Conservation (phyloP, 345 rosid genomes). For the Brassica nigra region DNA sequence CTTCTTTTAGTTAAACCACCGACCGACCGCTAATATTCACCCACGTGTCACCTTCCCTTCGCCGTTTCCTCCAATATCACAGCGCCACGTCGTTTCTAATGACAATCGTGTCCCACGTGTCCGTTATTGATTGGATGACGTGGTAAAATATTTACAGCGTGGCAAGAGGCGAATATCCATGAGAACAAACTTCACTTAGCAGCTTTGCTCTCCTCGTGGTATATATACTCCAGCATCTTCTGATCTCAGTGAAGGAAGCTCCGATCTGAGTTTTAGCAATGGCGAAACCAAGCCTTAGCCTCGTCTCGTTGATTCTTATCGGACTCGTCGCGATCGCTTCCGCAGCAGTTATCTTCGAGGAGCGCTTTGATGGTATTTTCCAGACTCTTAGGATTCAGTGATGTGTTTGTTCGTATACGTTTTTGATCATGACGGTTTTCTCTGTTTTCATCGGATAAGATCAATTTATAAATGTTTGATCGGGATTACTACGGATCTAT, state of each 20-base stretch:
- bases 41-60: conserved; percentile 31
- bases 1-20: background rate
- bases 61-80: conserved; percentile 36
- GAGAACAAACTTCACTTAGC: conserved; percentile 11
- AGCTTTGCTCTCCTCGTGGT: conserved; percentile 4
- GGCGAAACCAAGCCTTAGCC: conserved; percentile 45
- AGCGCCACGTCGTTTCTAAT: conserved; percentile 44
- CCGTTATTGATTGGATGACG: background rate
- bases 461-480: conserved; percentile 1
- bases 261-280: conserved; percentile 43
- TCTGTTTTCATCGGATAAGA: conserved; percentile 9
- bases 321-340: conserved; percentile 54
- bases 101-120: conserved; percentile 43
- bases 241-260: conserved; percentile 6
- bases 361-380: conserved; percentile 73
- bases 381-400: background rate
- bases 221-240: conserved; percentile 23
- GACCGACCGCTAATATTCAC: conserved; percentile 17
- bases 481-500: conserved; percentile 18
- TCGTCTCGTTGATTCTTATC: conserved; percentile 44
- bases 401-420: conserved; percentile 3
- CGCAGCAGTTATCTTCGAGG: conserved; percentile 82
- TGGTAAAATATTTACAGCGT: conserved; percentile 16
- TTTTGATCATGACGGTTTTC: conserved; percentile 15
- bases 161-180: background rate